Percentiles rank a stretch among this genome's conserved stretches.
Evolutionary conservation across 148 eudicot genomes (phyloP).

Genomic region (Linanthus parryae): DNA sequence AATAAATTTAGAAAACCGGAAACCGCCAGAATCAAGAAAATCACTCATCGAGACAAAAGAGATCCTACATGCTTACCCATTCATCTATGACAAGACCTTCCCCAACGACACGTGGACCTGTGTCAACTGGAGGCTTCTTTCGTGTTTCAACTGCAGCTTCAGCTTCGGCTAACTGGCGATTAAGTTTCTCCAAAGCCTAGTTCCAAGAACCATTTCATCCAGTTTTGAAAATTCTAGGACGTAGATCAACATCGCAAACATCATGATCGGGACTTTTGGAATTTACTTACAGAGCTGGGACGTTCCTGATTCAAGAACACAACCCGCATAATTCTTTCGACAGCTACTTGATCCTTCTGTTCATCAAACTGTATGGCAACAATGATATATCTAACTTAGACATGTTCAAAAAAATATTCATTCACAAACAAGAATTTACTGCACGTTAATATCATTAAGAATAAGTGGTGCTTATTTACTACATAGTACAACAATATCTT

Average conservation of each 20-base stretch:
- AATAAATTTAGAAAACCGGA: neutral
- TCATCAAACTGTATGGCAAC: constrained; percentile 48
- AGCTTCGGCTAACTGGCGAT: constrained; percentile 75
- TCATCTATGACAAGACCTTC: constrained; percentile 91
- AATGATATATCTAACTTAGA: too few species aligned
- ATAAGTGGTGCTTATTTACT: too few species aligned
- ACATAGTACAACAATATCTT: too few species aligned
- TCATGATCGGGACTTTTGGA: neutral
- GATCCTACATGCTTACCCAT: constrained; percentile 39
- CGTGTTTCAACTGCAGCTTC: constrained; percentile 64
- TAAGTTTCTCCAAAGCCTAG: constrained; percentile 73
- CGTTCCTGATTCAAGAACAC: constrained; percentile 60
- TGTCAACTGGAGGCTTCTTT: constrained; percentile 67
- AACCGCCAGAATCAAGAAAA: neutral
- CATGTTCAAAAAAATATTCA: too few species aligned
- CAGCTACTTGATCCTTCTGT: constrained; percentile 53
- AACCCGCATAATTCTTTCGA: constrained; percentile 52
- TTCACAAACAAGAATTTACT: too few species aligned
- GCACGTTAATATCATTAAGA: too few species aligned
- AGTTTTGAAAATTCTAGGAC: neutral
- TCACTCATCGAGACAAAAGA: neutral
- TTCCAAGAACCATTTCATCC: too few species aligned
- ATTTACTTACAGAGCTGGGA: constrained; percentile 53
- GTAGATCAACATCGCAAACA: neutral
- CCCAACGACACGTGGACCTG: constrained; percentile 53